Base-by-base conservation (phyloP, 495 filamentous ascomycete genomes). In the Cenococcum geophilum region DNA sequence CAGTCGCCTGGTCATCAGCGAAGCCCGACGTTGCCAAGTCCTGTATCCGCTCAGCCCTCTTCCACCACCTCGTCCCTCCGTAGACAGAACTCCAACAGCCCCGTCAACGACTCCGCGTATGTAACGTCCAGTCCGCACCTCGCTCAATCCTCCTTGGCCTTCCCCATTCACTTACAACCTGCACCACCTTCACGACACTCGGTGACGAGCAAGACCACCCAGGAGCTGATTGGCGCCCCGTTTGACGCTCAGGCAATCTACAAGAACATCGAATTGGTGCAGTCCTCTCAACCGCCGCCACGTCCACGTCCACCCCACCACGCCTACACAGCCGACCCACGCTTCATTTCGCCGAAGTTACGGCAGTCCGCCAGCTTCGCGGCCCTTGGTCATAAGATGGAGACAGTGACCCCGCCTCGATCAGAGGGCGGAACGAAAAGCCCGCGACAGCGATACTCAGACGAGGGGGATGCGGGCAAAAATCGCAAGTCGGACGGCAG, bases 291-390 rank as follows among this genome's bases (percentile, higher is more conserved):
- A 42, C 47, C 25, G 12, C 48, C 43, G 25, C 57, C 57, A 48
- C 60, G 49, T 23, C 62, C 59, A 6, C 58, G 43, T 18, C 55
- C 48, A 20, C 57, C 50, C 48, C 57, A 55, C 50, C 62, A 61
- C 58, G 36, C 67, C 12, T 45, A 62, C 51, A 61, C 68, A 1
- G 25, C 52, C 62, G 43, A 59, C 48, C n/a, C 57, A 12, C 45
- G 54, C 12, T 43, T 35, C 49, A 64, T 60, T 40, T 61, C 69
- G 34, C 77, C 83, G 66, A 77, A 80, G 66, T 79, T 96, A 58
- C 83, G 89, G 70, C 89, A 91, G 68, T 92, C 91, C 5, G 82
- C 82, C 55, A 95, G 88, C 74, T 92, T 91, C 74, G 85, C 88
- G 23, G 79, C 82, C 16, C 57, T 70, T 55, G 78, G 79, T 52